Percentiles rank a stretch among this genome's conserved stretches.
These are phyloP conservation scores for Suaeda aralocaspica DNA, from an alignment of 148 eudicot species.

Conservation along the genomic window DNA sequence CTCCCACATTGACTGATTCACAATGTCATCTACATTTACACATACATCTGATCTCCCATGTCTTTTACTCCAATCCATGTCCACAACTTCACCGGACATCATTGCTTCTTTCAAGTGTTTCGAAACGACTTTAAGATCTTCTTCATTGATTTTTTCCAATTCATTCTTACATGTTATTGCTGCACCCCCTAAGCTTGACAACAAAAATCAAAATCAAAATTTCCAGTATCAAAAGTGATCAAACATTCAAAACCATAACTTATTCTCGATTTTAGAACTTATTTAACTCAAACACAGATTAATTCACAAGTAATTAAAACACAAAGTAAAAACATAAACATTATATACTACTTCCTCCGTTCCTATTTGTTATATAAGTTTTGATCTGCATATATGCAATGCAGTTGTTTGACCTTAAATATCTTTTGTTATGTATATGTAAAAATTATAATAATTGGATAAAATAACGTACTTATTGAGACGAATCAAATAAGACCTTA, in stretches of 20 bases:
- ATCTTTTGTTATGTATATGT: no score
- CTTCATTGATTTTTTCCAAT: slow-evolving; percentile 74
- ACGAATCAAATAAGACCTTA: no score
- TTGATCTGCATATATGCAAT: no score
- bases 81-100: slow-evolving; percentile 50
- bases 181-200: slow-evolving; percentile 64
- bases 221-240: no score
- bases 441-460: no score
- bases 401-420: no score
- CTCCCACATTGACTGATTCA: slow-evolving; percentile 30
- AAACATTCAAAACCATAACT: background rate
- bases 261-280: background rate
- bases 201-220: slow-evolving; percentile 3
- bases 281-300: no score
- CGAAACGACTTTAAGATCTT: slow-evolving; percentile 46
- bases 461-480: no score
- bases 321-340: no score
- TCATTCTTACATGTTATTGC: slow-evolving; percentile 91
- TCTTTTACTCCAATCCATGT: slow-evolving; percentile 96
- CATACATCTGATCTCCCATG: slow-evolving; percentile 44
- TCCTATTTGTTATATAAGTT: no score
- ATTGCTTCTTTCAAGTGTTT: slow-evolving; percentile 64
- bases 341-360: no score
- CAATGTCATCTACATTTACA: slow-evolving; percentile 36
- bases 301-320: no score